Conservation (phyloP, 768 basidiomycete species). For the Termitomyces bulborhizus region DNA sequence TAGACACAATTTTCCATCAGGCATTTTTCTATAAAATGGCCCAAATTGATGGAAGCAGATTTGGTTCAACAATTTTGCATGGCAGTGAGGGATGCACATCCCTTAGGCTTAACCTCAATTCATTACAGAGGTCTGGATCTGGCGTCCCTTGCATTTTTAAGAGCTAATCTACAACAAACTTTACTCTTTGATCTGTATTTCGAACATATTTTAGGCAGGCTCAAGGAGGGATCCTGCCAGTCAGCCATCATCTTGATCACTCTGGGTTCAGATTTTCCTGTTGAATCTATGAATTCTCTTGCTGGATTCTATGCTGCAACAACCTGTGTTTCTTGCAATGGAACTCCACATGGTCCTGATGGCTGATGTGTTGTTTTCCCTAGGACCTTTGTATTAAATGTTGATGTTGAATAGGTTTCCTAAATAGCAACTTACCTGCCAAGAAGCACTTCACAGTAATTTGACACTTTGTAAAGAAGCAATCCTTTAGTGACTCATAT, state of each 20-base stretch:
- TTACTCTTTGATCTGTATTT: neutral
- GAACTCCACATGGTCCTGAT: conserved; percentile 68
- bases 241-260: conserved; percentile 44
- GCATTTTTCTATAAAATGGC: conserved; percentile 59
- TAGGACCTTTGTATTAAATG: neutral
- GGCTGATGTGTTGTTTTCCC: conserved; percentile 59
- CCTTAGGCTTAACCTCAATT: conserved; percentile 71
- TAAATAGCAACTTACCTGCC: conserved; percentile 65
- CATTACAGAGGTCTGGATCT: conserved; percentile 81
- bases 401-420: conserved; percentile 57
- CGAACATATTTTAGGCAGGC: conserved; percentile 48
- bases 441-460: conserved; percentile 69
- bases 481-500: neutral
- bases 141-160: conserved; percentile 65
- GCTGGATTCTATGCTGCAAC: conserved; percentile 86
- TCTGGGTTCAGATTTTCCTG: conserved; percentile 86
- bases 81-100: conserved; percentile 62
- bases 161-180: conserved; percentile 32
- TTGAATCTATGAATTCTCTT: conserved; percentile 83
- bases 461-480: neutral
- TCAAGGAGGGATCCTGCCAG: conserved; percentile 52
- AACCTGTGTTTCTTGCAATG: conserved; percentile 62
- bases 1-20: conserved; percentile 29
- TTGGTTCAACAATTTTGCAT: conserved; percentile 53
- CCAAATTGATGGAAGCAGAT: conserved; percentile 57